Evolutionary conservation across 371 early-diverging fungal species (phyloP), one percentile per base, ranked within the genome.

Genomic region (Apophysomyces variabilis): DNA sequence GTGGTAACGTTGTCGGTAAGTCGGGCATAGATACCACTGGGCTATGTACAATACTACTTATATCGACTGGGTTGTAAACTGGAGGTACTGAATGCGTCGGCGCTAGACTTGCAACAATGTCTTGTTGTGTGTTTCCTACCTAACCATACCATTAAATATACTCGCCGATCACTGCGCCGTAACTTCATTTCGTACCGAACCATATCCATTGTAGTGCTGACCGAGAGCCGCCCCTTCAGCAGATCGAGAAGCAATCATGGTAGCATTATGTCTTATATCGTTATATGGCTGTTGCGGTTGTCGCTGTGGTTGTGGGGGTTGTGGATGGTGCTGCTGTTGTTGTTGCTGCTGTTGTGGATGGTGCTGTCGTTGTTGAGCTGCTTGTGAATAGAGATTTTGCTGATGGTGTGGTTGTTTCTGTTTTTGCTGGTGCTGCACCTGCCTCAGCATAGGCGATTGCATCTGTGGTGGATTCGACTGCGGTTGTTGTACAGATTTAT

Each of bases 261-360:
- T 21, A 21, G 54, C 21, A 5, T 21, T 50, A 21, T 70, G 73
- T 38, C 68, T 63, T 56, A 63, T 64, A 18, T 61, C 64, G 4
- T 73, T 67, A 38, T 73, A 66, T 7, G 67, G 63, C 3, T 66
- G 57, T 7, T 68, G 64, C 3, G 18, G 44, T 39, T 18, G 57
- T 60, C 39, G 61, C 8, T 32, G 32, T 39, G 26, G 38, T 41
- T 4, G 26, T 16, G 35, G 66, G 8, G 39, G 45, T 16, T 69
- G 64, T 41, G 57, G 66, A 50, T 65, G 54, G 26, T 60, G 66
- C 26, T 69, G 60, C 32, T 32, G 56, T 43, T 41, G 35, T 14
- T 32, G 16, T 18, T 58, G 61, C 38, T 50, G 44, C 11, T 50
- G 45, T 58, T 66, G 38, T 46, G 63, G 37, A 60, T 56, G 38